Base-by-base conservation (phyloP, 345 rosid species). In the Psidium guajava region DNA sequence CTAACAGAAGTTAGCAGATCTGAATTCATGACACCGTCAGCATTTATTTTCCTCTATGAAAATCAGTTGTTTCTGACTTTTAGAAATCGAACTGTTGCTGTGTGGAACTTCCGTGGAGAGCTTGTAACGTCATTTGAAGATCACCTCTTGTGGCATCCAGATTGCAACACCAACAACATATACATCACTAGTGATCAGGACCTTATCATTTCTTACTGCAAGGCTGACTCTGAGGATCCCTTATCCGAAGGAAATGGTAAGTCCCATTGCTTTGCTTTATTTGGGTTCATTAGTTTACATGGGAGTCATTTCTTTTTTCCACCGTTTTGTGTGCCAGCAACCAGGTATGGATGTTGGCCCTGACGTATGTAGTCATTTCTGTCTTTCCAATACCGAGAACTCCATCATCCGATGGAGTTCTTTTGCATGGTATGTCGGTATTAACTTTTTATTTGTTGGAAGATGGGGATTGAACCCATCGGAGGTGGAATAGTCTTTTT, bases 111-210 rank as follows among this genome's bases (percentile, higher is more conserved):
- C 84, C 92, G 91, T 15, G 93, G 93, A 85, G 93, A 92, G 90
- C 93, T 91, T 83, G 94, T 92, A 54, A 92, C 94, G 24, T 91
- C 91, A 3, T 92, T 92, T 82, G 94, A 92, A 88, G 94, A 92
- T 88, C 98, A 92, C 87, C 92, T 92, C 54, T 87, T 92, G 83
- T 93, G 96, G 96, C 94, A 94, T 88, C 94, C 96, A 54, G 96
- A 93, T 82, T 93, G 97, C 88, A 94, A 93, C 89, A 94, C 97
- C 22, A 94, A 91, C 85, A 93, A 93, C 86, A 94, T 94, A 82
- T 92, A 92, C 86, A 92, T 93, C 81, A 93, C 98, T 80, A 94
- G 95, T 50, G 94, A 94, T 86, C 94, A 92, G 85, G 95, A 94
- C 90, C 91, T 93, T 44, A 94, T 94, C 53, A 93, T 94, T 83